A percentile compares a stretch with the other conserved stretches of the same genome.
Evolutionary conservation across 352 stramenopile species (phyloP).

Genomic region (Peronosclerospora sorghi): DNA sequence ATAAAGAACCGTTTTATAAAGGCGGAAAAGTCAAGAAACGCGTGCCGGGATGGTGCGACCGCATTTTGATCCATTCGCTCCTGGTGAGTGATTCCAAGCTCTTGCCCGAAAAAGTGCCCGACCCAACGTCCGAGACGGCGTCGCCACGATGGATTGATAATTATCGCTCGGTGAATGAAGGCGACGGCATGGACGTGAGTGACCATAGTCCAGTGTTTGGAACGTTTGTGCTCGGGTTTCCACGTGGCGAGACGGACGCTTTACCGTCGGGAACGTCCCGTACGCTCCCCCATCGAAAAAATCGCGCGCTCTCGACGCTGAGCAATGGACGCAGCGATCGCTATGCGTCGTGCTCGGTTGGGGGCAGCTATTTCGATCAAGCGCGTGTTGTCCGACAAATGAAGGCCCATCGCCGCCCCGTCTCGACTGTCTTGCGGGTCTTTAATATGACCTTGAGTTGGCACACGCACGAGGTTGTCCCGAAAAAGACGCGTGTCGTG

Average conservation of each 20-base stretch:
- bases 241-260: constrained; percentile 17
- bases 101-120: constrained; percentile 62
- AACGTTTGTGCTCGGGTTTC: constrained; percentile 70
- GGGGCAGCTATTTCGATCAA: constrained; percentile 71
- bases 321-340: constrained; percentile 15
- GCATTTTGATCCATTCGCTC: constrained; percentile 77
- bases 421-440: constrained; percentile 61
- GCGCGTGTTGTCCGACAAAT: constrained; percentile 56
- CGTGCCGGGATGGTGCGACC: constrained; percentile 81
- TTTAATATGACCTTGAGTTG: constrained; percentile 69
- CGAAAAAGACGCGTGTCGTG: constrained; percentile 68
- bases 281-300: constrained; percentile 20
- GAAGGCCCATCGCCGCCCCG: constrained; percentile 33
- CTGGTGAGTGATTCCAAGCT: constrained; percentile 71
- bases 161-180: constrained; percentile 76
- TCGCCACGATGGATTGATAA: constrained; percentile 47
- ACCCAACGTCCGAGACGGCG: constrained; percentile 29
- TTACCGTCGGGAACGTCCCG: constrained; percentile 14
- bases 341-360: constrained; percentile 21
- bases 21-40: constrained; percentile 83
- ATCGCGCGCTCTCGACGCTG: constrained; percentile 39
- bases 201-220: constrained; percentile 74
- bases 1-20: constrained; percentile 87
- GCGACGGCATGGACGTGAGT: constrained; percentile 69
- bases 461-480: constrained; percentile 62